phyloP scores from a whole-genome alignment of 2,329 filamentous ascomycete genomes.

The Colletotrichum eleusines region DNA sequence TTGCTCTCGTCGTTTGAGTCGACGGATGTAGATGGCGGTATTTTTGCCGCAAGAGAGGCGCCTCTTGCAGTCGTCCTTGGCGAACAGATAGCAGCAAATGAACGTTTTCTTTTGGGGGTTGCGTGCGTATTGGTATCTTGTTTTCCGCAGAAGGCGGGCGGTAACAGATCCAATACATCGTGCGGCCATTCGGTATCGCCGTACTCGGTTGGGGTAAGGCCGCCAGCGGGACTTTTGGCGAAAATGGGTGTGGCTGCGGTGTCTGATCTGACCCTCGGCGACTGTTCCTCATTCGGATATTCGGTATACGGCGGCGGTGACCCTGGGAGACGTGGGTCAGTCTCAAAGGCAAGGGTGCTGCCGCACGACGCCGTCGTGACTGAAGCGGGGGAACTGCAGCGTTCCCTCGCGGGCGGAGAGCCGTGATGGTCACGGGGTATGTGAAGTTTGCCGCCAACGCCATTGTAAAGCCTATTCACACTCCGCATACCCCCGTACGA shows the following conservation, averaged over 20 bases:
- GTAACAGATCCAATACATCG: not conserved
- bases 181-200: not conserved
- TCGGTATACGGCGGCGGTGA: slow-evolving; percentile 17
- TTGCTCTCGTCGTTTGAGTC: not conserved
- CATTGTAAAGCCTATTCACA: not conserved
- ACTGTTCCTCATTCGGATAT: not conserved
- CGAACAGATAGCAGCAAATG: not conserved
- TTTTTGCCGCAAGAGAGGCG: not conserved
- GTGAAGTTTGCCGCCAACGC: not conserved
- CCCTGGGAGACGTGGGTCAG: not conserved
- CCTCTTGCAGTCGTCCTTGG: no score
- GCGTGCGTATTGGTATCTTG: not conserved
- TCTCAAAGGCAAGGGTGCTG: slow-evolving; percentile 27
- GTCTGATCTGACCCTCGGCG: not conserved
- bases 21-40: not conserved
- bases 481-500: not conserved
- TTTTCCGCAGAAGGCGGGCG: not conserved
- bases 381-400: slow-evolving; percentile 4
- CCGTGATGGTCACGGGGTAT: not conserved
- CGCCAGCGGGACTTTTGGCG: not conserved
- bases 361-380: slow-evolving; percentile 12
- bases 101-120: not conserved
- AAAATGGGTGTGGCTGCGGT: not conserved
- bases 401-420: not conserved
- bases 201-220: not conserved